These are phyloP conservation scores for Thielaviopsis cerberus DNA, from an alignment of 2,329 filamentous ascomycete species.

Conservation along the genomic window DNA sequence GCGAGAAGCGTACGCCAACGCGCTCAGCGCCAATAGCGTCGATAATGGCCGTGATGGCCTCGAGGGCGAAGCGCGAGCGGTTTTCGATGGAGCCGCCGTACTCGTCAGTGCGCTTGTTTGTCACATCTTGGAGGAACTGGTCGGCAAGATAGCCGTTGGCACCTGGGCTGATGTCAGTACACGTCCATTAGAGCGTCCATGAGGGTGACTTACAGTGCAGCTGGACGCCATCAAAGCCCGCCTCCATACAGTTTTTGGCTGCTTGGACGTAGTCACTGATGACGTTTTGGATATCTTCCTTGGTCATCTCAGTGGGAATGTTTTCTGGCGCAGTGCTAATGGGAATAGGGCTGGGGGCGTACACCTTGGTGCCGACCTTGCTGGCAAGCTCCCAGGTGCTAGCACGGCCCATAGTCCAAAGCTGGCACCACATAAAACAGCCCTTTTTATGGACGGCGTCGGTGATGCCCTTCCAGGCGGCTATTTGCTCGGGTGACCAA, in stretches of 20 bases:
- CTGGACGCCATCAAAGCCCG: constrained; percentile 55
- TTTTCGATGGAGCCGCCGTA: constrained; percentile 38
- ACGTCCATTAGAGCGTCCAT: neutral
- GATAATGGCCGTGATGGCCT: constrained; percentile 26
- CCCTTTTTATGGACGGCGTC: constrained; percentile 45
- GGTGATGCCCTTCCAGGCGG: constrained; percentile 40
- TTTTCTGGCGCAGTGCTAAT: constrained; percentile 25
- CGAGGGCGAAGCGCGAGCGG: constrained; percentile 30
- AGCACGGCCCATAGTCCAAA: constrained; percentile 45
- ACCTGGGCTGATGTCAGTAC: constrained; percentile 13
- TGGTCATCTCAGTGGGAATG: constrained; percentile 44
- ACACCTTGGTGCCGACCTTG: constrained; percentile 2
- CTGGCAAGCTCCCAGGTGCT: constrained; percentile 26
- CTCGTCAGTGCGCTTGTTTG: constrained; percentile 32
- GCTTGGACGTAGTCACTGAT: constrained; percentile 42
- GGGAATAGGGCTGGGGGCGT: constrained; percentile 15
- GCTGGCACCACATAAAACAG: constrained; percentile 41
- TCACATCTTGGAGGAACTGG: constrained; percentile 37
- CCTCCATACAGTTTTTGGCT: constrained; percentile 36
- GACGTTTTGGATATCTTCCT: constrained; percentile 44
- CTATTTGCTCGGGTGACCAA: constrained; percentile 35
- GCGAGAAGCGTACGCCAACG: constrained; percentile 35
- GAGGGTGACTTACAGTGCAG: constrained; percentile 17
- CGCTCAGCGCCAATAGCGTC: constrained; percentile 29
- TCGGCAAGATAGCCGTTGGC: constrained; percentile 46